phyloP scores from a whole-genome alignment of 331 rosid species.

The Acacia concinna region DNA sequence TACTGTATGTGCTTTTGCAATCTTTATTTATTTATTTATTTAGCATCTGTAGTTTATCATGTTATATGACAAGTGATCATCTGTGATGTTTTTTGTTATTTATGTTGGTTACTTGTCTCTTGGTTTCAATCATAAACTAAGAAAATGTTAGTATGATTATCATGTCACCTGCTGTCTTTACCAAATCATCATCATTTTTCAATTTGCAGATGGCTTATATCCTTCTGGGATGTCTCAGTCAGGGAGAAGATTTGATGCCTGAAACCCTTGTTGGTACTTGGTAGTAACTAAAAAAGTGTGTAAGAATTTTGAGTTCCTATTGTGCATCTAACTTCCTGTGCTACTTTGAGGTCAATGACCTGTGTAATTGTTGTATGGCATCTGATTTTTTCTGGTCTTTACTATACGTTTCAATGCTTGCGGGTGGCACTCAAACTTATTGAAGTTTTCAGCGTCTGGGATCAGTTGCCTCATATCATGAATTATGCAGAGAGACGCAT shows the following conservation, averaged over 20 bases:
- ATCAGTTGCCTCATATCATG: neutral
- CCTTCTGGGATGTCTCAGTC: neutral
- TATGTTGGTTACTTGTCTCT: constrained; percentile 9
- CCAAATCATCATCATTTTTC: constrained; percentile 18
- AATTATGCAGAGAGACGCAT: neutral
- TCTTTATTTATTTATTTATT: neutral
- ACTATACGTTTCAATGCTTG: neutral
- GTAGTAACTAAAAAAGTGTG: constrained; percentile 18
- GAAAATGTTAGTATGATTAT: neutral
- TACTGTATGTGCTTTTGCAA: neutral
- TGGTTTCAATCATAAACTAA: constrained; percentile 3
- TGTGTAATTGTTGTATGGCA: constrained; percentile 28
- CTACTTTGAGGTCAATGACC: constrained; percentile 27
- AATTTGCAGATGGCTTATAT: constrained; percentile 40
- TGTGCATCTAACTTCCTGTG: constrained; percentile 24
- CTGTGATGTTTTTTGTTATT: neutral
- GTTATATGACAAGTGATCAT: constrained; percentile 2
- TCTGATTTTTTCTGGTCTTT: neutral
- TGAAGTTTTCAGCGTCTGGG: neutral
- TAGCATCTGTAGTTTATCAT: constrained; percentile 1
- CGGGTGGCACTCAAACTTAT: constrained; percentile 17
- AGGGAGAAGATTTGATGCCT: constrained; percentile 28
- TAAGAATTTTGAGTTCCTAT: constrained; percentile 26
- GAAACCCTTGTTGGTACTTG: constrained; percentile 18
- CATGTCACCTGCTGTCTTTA: constrained; percentile 14